phyloP scores from a whole-genome alignment of 2,329 filamentous ascomycete genomes.

The Leptodontidium sp. region DNA sequence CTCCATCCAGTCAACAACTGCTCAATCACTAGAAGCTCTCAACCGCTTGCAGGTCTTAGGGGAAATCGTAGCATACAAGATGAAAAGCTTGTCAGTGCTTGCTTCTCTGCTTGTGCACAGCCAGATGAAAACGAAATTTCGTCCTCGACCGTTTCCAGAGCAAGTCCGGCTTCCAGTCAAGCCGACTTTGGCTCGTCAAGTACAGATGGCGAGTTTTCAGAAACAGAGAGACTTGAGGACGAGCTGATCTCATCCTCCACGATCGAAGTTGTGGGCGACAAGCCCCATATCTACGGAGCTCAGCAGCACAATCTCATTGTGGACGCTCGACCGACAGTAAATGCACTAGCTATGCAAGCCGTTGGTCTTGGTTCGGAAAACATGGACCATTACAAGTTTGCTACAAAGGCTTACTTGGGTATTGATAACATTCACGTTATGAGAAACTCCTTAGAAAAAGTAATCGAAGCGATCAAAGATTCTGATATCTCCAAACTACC shows the following conservation, averaged over 20 bases:
- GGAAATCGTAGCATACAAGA: constrained; percentile 94
- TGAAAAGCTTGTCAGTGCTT: constrained; percentile 90
- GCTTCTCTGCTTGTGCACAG: constrained; percentile 73
- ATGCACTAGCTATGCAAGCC: constrained; percentile 93
- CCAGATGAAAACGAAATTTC: constrained; percentile 40
- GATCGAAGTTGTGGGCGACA: constrained; percentile 57
- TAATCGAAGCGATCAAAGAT: constrained; percentile 91
- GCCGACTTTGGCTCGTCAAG: constrained; percentile 52
- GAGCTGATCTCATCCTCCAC: constrained; percentile 66
- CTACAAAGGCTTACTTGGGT: constrained; percentile 88
- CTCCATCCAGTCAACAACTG: constrained; percentile 97
- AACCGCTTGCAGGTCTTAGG: constrained; percentile 86
- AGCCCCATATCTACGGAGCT: constrained; percentile 81
- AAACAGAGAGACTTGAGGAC: constrained; percentile 73
- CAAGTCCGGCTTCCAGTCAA: constrained; percentile 59
- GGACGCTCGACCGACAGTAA: constrained; percentile 92
- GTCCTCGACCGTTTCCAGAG: constrained; percentile 41
- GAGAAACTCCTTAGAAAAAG: constrained; percentile 86
- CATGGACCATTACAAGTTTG: constrained; percentile 96
- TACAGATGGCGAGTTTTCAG: constrained; percentile 60
- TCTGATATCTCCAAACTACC: constrained; percentile 85
- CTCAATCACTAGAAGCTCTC: constrained; percentile 93
- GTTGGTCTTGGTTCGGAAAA: constrained; percentile 95
- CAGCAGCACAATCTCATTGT: constrained; percentile 95
- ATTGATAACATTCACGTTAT: constrained; percentile 99